Conservation (phyloP, 225 moss, liverwort and hornwort species). For the Marchantia polymorpha region DNA sequence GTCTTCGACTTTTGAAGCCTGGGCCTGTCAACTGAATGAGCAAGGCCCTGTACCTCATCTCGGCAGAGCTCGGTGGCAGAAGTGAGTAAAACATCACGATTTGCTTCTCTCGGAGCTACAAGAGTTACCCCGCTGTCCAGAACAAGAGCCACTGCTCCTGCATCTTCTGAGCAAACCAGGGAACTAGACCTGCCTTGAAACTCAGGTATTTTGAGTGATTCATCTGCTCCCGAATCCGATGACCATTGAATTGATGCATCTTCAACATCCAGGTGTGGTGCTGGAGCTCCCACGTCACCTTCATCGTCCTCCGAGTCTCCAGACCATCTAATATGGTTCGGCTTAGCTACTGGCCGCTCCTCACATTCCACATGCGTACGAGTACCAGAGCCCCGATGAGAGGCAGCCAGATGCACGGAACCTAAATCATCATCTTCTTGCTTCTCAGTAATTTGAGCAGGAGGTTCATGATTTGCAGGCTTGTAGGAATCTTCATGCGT, state of each 20-base stretch:
- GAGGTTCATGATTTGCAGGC: not conserved
- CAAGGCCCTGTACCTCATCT: not conserved
- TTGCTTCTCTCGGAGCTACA: not conserved
- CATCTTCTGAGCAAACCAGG: not conserved
- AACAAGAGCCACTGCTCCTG: too few relatives aligned
- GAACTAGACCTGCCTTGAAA: too few relatives aligned
- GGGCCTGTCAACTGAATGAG: not conserved
- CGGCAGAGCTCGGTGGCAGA: not conserved
- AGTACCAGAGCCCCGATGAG: too few relatives aligned
- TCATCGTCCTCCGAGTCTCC: constrained; percentile 17
- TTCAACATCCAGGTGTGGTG: not conserved
- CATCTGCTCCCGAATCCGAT: constrained; percentile 30
- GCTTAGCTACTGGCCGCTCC: not conserved
- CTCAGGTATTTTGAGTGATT: too few relatives aligned
- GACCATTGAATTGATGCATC: constrained; percentile 26
- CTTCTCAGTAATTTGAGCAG: not conserved
- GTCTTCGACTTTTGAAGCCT: not conserved
- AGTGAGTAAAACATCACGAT: not conserved
- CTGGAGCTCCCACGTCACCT: not conserved
- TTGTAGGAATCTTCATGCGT: not conserved
- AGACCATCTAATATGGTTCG: constrained; percentile 33
- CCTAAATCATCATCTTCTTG: not conserved
- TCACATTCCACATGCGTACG: not conserved
- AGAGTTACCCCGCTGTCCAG: not conserved
- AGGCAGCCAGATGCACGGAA: not conserved